phyloP scores from a whole-genome alignment of 257 asterid species.

The Capsicum rhomboideum region DNA sequence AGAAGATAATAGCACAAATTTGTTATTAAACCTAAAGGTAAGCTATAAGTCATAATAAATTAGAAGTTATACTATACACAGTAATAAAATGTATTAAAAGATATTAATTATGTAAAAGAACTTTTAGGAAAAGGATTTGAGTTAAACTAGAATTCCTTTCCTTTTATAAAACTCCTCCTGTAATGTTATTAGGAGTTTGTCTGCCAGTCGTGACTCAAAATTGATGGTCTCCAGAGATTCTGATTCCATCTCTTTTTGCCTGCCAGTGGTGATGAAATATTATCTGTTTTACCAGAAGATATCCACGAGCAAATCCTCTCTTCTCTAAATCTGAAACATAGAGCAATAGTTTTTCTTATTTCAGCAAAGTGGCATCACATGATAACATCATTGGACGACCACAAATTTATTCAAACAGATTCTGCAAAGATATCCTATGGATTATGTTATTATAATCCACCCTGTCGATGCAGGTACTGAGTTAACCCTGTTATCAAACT shows the following conservation, averaged over 20 bases:
- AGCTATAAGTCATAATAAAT: too few species aligned
- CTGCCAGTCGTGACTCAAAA: too few species aligned
- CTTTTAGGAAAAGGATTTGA: too few species aligned
- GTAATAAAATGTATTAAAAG: too few species aligned
- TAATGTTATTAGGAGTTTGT: too few species aligned
- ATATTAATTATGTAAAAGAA: too few species aligned
- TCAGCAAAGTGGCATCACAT: neutral
- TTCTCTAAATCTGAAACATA: neutral
- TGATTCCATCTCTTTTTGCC: too few species aligned
- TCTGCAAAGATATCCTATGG: neutral
- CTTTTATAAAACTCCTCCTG: neutral
- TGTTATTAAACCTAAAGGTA: too few species aligned
- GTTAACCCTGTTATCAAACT: neutral
- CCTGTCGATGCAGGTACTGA: neutral
- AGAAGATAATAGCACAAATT: too few species aligned
- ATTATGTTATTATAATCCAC: neutral
- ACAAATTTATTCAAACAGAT: neutral
- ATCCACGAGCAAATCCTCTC: neutral
- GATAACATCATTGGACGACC: neutral
- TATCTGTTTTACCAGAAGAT: neutral
- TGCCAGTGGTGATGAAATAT: neutral
- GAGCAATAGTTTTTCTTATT: neutral
- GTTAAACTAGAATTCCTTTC: too few species aligned
- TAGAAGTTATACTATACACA: too few species aligned
- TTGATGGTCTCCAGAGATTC: too few species aligned